These are phyloP conservation scores for Penicillium bialowiezense DNA, from an alignment of 495 filamentous ascomycete species.

Conservation along the genomic window DNA sequence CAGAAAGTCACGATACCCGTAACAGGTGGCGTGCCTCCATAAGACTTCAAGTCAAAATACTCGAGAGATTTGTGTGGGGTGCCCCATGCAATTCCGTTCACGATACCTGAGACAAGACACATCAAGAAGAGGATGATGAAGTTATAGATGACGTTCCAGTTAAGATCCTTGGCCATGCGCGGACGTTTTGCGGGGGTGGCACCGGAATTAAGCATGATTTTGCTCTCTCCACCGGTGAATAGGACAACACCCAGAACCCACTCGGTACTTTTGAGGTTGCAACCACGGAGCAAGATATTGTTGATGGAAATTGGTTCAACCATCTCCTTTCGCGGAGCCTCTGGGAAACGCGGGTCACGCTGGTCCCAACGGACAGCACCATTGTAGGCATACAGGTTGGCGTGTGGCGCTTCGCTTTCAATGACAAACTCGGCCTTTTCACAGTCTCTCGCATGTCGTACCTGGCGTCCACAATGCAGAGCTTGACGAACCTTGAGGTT, in stretches of 20 bases:
- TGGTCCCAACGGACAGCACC: constrained; percentile 87
- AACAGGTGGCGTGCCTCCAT: constrained; percentile 70
- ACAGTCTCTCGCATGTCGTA: constrained; percentile 90
- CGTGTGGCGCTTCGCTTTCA: constrained; percentile 87
- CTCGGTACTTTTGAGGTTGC: constrained; percentile 91
- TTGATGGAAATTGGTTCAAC: constrained; percentile 92
- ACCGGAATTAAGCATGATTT: constrained; percentile 99
- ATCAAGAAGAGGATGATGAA: constrained; percentile 87
- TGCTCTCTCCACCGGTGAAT: constrained; percentile 96
- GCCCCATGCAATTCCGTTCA: constrained; percentile 80
- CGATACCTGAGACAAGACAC: constrained; percentile 81
- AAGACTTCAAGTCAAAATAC: constrained; percentile 85
- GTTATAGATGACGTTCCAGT: constrained; percentile 98
- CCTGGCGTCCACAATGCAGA: constrained; percentile 74
- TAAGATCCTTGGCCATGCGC: constrained; percentile 85
- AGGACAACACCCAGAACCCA: constrained; percentile 95
- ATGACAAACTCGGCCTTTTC: constrained; percentile 83
- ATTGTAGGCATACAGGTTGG: constrained; percentile 92
- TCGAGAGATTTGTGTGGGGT: constrained; percentile 68
- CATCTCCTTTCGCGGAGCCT: constrained; percentile 66
- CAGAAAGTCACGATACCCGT: constrained; percentile 96
- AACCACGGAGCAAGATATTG: constrained; percentile 90
- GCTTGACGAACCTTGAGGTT: constrained; percentile 96
- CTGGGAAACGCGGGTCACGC: constrained; percentile 57
- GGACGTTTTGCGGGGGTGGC: constrained; percentile 95